These are phyloP conservation scores for Naumovozyma castellii DNA, from an alignment of 805 yeast species.

Conservation along the genomic window DNA sequence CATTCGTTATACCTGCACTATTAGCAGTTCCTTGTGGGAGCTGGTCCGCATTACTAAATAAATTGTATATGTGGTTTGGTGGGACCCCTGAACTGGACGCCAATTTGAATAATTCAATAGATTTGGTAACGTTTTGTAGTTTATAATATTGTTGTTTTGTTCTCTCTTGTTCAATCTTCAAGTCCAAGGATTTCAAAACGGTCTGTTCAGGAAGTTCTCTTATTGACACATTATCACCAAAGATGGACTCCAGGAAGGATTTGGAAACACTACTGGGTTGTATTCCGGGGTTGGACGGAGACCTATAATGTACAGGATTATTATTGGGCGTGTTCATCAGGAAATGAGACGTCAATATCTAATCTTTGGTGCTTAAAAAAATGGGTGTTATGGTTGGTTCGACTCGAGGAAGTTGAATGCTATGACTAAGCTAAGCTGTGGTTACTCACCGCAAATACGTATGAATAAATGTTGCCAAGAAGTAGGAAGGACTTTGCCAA, in stretches of 20 bases:
- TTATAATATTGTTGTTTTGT: conserved; percentile 73
- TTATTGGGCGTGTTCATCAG: neutral
- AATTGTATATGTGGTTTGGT: conserved; percentile 46
- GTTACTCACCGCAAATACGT: too few species aligned
- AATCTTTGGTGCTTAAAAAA: too few species aligned
- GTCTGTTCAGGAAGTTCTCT: conserved; percentile 55
- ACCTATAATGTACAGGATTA: neutral
- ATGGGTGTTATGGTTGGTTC: too few species aligned
- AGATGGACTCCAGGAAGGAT: conserved; percentile 24
- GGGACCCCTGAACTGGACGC: conserved; percentile 61
- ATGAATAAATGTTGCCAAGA: too few species aligned
- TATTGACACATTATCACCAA: conserved; percentile 44
- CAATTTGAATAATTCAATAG: conserved; percentile 50
- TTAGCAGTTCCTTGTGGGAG: neutral
- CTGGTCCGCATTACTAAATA: conserved; percentile 32
- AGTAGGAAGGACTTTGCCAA: too few species aligned
- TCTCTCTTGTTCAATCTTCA: conserved; percentile 64
- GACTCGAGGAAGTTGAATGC: too few species aligned
- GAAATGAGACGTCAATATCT: too few species aligned
- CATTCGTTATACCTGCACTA: neutral
- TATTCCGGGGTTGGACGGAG: neutral
- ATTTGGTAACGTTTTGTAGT: conserved; percentile 50
- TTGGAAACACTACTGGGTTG: conserved; percentile 1
- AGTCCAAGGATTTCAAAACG: conserved; percentile 46
- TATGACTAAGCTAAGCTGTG: too few species aligned